These are phyloP conservation scores for Agaricus blazei DNA, from an alignment of 768 basidiomycete species.

Conservation along the genomic window DNA sequence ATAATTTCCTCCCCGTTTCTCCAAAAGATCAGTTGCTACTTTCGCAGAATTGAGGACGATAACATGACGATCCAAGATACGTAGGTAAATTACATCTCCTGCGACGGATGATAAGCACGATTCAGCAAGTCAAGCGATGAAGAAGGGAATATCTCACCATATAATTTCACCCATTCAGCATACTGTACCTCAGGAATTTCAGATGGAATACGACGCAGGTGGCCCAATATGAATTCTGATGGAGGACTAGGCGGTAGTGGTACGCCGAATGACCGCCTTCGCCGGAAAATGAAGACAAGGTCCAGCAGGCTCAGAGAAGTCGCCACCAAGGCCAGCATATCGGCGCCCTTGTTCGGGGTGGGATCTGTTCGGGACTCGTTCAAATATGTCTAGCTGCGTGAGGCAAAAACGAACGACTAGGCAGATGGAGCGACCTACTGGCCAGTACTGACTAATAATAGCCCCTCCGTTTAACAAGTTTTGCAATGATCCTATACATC, in stretches of 20 bases:
- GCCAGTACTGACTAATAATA: no score
- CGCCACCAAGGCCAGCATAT: no score
- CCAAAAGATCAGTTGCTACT: constrained; percentile 15
- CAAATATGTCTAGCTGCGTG: no score
- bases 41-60: constrained; percentile 12
- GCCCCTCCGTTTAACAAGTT: no score
- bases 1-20: constrained; percentile 14
- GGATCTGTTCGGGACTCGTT: no score
- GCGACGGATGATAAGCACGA: no score
- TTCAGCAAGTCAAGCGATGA: no score
- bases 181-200: neutral
- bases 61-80: neutral
- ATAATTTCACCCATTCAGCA: constrained; percentile 4
- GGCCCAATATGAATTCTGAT: neutral
- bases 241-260: constrained; percentile 6
- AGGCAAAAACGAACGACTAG: no score
- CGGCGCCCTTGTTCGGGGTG: no score
- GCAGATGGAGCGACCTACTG: no score
- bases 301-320: neutral
- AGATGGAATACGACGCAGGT: neutral
- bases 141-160: neutral
- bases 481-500: no score
- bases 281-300: neutral
- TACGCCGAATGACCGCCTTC: neutral
- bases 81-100: constrained; percentile 4